phyloP scores from a whole-genome alignment of 192 early-diverging fungal species.

The Podila minutissima region DNA sequence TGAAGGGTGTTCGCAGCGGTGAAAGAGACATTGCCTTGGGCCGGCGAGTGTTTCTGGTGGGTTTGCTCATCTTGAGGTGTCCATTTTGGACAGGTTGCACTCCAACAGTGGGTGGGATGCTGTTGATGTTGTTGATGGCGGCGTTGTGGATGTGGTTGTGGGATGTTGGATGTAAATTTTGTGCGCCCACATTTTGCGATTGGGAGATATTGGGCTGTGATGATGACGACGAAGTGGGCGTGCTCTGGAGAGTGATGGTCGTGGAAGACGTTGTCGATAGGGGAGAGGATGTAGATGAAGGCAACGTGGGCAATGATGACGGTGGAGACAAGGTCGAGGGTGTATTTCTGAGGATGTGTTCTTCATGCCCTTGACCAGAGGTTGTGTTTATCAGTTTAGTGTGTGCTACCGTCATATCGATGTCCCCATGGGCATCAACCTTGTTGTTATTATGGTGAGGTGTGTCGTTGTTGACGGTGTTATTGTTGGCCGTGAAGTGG shows the following conservation, averaged over 20 bases:
- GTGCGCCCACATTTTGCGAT: no score
- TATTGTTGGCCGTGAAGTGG: background rate
- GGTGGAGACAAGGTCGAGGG: background rate
- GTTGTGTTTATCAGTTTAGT: background rate
- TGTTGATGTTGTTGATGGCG: no score
- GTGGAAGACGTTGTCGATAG: background rate
- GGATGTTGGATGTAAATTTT: no score
- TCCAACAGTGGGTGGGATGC: no score
- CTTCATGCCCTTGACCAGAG: no score
- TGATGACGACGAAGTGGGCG: no score
- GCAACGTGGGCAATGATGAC: background rate
- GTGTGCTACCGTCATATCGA: no score
- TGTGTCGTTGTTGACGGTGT: background rate
- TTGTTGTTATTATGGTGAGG: background rate
- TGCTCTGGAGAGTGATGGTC: conserved; percentile 6
- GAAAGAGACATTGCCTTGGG: background rate
- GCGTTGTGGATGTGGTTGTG: no score
- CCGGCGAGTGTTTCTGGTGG: background rate
- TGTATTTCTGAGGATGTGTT: no score
- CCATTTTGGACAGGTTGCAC: background rate
- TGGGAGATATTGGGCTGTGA: no score
- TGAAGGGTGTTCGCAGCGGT: background rate
- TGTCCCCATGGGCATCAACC: background rate
- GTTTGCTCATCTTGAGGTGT: background rate
- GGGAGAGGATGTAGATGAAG: background rate